phyloP scores from a whole-genome alignment of 176 grass and related monocot genomes.

The Pontederia crassipes region DNA sequence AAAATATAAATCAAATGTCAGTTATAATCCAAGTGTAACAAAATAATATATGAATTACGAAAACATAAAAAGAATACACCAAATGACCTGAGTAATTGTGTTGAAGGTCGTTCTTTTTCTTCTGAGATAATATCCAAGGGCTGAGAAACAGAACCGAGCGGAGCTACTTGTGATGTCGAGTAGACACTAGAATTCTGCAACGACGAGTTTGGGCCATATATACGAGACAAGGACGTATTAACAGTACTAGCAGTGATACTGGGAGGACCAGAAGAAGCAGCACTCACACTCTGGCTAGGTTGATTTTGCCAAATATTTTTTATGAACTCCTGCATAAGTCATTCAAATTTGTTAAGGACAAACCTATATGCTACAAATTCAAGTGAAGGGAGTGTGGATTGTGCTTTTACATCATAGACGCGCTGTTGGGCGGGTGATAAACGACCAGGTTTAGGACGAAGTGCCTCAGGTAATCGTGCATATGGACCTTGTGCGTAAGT shows the following conservation, averaged over 20 bases:
- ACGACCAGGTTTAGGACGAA: slow-evolving; percentile 71
- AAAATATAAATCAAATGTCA: background rate
- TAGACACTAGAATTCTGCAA: slow-evolving; percentile 22
- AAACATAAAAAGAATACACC: slow-evolving; percentile 7
- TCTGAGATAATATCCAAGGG: slow-evolving; percentile 52
- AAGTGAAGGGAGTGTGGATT: slow-evolving; percentile 3
- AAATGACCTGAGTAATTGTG: slow-evolving; percentile 45
- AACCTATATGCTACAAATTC: slow-evolving; percentile 13
- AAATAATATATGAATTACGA: background rate
- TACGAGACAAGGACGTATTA: slow-evolving; percentile 40
- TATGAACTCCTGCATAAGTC: slow-evolving; percentile 63
- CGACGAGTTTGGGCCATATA: slow-evolving; percentile 57
- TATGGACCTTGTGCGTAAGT: slow-evolving; percentile 70
- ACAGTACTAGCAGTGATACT: slow-evolving; percentile 20
- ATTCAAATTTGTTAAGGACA: slow-evolving; percentile 14
- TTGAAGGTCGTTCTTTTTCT: slow-evolving; percentile 33
- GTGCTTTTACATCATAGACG: slow-evolving; percentile 76
- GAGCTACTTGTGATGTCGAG: slow-evolving; percentile 39
- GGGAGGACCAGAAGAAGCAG: slow-evolving; percentile 31
- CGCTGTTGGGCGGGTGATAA: slow-evolving; percentile 50
- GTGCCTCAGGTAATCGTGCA: slow-evolving; percentile 57
- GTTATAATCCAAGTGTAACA: too few relatives aligned
- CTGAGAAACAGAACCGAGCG: slow-evolving; percentile 37
- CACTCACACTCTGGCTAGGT: slow-evolving; percentile 50
- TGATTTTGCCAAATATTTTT: slow-evolving; percentile 82